Base-by-base conservation (phyloP, 805 yeast species). In the baker's yeast (Saccharomyces cerevisiae) region DNA sequence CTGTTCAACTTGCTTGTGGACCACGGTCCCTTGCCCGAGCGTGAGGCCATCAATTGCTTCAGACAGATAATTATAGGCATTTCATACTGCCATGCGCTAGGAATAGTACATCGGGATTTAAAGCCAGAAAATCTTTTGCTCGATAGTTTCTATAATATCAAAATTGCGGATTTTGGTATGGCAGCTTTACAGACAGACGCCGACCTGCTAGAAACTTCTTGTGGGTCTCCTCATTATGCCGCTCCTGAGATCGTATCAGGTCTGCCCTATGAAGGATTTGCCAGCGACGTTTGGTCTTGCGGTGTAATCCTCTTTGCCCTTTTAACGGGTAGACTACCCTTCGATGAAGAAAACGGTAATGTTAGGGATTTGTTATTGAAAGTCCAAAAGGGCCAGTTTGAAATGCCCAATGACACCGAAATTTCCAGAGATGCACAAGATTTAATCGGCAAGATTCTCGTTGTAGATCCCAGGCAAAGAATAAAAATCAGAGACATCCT, bases 131-230 rank as follows among this genome's bases (percentile, higher is more conserved):
- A 87, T 72, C 71, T 87, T 61, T 71, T 87, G 47, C 75, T 91
- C 46, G 98, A 91, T 73, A 83, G 84, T 66, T 79, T 88, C 68
- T 81, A 84, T 58, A 90, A 89, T 70, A 91, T 94, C 69, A 94
- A 94, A 70, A 89, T 94, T 60, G 99, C 99, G 9, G 99, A 94
- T 72, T 94, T 94, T 69, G 99, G 99, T 36, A 94, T 94, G 99
- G 99, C 99, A 21, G 98, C 99, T 6, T 74, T 94, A 49, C 98
- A 94, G 70, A 81, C 89, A 30, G 80, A 80, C 52, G 92, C 84
- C 60, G 82, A 85, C 62, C 73, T 92, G 65, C 76, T 94, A 54
- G 97, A 92, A 69, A 94, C 99, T 4, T 85, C 95, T 22, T 94
- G 99, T 72, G 99, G 99, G 1, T 90, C 97, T 17, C 99, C 99